Evolutionary conservation across 352 stramenopile species (phyloP).

Genomic region (Stramenopiles sp.): DNA sequence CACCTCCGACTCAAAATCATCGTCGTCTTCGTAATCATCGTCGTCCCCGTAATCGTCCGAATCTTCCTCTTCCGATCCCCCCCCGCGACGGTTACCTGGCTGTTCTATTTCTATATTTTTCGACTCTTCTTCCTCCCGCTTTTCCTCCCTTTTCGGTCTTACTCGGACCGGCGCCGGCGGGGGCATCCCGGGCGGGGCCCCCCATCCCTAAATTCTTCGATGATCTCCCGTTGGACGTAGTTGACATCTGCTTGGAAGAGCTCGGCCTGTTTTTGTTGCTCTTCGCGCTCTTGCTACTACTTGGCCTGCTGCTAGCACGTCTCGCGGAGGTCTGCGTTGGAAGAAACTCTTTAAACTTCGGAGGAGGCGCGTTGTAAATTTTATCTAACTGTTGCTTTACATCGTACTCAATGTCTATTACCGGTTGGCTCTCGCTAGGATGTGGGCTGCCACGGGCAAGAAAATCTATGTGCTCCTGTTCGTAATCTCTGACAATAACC

Average conservation of each 20-base stretch:
- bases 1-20: background rate
- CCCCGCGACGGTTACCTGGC: background rate
- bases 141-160: background rate
- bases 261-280: no score
- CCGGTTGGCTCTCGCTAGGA: background rate
- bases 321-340: background rate
- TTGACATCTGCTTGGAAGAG: no score
- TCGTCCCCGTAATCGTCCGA: background rate
- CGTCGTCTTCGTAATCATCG: constrained; percentile 5
- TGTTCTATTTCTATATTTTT: background rate
- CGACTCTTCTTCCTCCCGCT: background rate
- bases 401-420: constrained; percentile 1
- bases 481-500: background rate
- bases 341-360: background rate
- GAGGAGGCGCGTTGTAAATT: background rate
- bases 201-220: background rate
- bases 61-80: background rate
- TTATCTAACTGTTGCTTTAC: constrained; percentile 2
- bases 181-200: background rate
- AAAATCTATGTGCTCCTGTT: background rate
- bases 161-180: background rate
- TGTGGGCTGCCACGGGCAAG: background rate
- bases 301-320: no score
- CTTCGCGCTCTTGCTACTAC: no score
- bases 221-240: background rate